These are phyloP conservation scores for Flaveria bidentis DNA, from an alignment of 129 eudicot genomes.

Conservation along the genomic window DNA sequence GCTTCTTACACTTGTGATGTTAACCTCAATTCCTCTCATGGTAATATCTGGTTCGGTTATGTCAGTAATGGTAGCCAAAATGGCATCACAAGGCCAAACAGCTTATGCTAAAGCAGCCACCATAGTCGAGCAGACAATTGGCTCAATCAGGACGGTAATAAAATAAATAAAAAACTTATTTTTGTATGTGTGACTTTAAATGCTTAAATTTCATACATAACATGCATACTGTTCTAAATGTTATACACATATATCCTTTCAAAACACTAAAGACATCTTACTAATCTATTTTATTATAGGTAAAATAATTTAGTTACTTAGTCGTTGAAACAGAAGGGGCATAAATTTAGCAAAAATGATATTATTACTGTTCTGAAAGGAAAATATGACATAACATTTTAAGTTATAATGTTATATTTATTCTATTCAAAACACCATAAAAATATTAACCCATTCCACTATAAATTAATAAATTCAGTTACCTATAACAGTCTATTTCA, in stretches of 20 bases:
- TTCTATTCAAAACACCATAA: no score
- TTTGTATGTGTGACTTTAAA: background rate
- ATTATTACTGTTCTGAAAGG: no score
- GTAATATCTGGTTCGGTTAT: constrained; percentile 57
- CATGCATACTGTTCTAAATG: background rate
- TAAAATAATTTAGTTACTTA: no score
- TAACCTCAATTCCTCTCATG: constrained; percentile 60
- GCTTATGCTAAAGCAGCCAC: constrained; percentile 80
- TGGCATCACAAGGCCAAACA: constrained; percentile 68
- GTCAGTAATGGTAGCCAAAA: constrained; percentile 48
- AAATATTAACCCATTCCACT: no score
- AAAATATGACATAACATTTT: no score
- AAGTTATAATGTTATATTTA: no score
- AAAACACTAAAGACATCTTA: background rate
- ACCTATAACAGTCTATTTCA: no score
- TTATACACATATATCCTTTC: background rate
- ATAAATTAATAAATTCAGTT: no score
- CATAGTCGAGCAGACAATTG: constrained; percentile 80
- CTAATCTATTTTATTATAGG: no score
- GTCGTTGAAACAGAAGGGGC: no score
- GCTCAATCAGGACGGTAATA: constrained; percentile 82
- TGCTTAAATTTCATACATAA: background rate
- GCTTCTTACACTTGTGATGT: constrained; percentile 83
- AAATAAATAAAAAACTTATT: background rate
- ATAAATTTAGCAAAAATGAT: no score